Base-by-base conservation (phyloP, 768 basidiomycete genomes). In the Termitomyces sp. region DNA sequence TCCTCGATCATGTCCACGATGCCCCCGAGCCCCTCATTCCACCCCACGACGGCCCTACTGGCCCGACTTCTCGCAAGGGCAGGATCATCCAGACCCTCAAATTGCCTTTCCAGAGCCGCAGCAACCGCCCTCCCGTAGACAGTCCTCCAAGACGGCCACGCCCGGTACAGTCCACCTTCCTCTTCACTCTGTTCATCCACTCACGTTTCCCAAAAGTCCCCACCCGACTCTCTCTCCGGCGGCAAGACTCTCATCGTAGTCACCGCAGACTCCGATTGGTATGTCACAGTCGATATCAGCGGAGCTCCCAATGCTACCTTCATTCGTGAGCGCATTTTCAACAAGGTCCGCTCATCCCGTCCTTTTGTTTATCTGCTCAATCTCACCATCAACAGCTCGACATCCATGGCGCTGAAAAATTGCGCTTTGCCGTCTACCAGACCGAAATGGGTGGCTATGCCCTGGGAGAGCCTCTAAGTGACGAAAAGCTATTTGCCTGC, bases 391-490 rank as follows among this genome's bases (percentile, higher is more conserved):
- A 62, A 7, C 64, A 94, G 92, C 78, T 94, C 63, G 84, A 87
- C 70, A 90, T 98, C 46, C 80, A 82, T 40, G 92, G 94, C 68
- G 95, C 96, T 59, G 80, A 81, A 45, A 88, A 91, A 69, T 72
- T 80, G 8, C 84, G 82, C 33, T 88, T 89, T 70, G 84, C 88
- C 28, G 89, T 98, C 58, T 94, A 92, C 77, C 89, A 87, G 63
- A 96, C 94, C 0, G 91, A 92, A 73, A 89, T 97, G 67, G 92
- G 91, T 61, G 82, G 84, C 32, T 89, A 80, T 65, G 89, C 90
- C 18, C 83, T 90, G 48, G 86, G 91, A 4, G 87, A 87, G 15
- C 85, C 94, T 7, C 75, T 97, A 36, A 75, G 83, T 13, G 85
- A 90, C 63, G 88, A 92, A 33, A 79, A 78, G 62, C 76, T 98